Percentiles rank a stretch among this genome's conserved stretches.
Conservation (phyloP, 495 filamentous ascomycete species). For the Lasiosphaeria ovina region DNA sequence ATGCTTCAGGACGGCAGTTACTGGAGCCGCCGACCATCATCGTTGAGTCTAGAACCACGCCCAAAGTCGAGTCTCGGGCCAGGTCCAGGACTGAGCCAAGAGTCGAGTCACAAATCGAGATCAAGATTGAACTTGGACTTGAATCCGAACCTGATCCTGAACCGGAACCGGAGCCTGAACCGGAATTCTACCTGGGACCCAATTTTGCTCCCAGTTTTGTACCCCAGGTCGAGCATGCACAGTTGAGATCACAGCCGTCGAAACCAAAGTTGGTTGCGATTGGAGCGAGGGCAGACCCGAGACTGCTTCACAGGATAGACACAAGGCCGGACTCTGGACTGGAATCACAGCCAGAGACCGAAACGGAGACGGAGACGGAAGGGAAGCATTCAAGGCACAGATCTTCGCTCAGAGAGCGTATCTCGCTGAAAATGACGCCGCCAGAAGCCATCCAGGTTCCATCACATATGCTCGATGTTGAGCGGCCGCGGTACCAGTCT, state of each 20-base stretch:
- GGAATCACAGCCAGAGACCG: conserved; percentile 8
- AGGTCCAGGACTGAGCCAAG: not conserved
- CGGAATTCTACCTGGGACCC: not conserved
- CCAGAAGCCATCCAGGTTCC: conserved; percentile 49
- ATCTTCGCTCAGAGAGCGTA: conserved; percentile 47
- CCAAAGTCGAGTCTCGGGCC: not conserved
- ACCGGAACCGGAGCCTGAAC: not conserved
- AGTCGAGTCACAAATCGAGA: not conserved
- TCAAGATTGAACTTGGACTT: not conserved
- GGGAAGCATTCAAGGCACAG: conserved; percentile 33
- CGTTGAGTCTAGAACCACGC: not conserved
- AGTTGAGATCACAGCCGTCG: conserved; percentile 16
- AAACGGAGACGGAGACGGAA: conserved; percentile 7
- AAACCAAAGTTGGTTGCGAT: conserved; percentile 29
- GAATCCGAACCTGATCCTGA: not conserved
- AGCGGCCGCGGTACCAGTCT: conserved; percentile 31
- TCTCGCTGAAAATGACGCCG: conserved; percentile 45
- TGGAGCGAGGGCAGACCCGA: conserved; percentile 16
- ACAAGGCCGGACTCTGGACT: conserved; percentile 2
- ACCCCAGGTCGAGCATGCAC: conserved; percentile 5
- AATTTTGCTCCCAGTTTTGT: not conserved
- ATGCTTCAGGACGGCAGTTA: conserved; percentile 12
- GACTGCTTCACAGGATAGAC: conserved; percentile 5
- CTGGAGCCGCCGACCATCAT: conserved; percentile 7
- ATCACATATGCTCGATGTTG: conserved; percentile 29